These are phyloP conservation scores for Meira nashicola DNA, from an alignment of 1,284 basidiomycete species.

Conservation along the genomic window DNA sequence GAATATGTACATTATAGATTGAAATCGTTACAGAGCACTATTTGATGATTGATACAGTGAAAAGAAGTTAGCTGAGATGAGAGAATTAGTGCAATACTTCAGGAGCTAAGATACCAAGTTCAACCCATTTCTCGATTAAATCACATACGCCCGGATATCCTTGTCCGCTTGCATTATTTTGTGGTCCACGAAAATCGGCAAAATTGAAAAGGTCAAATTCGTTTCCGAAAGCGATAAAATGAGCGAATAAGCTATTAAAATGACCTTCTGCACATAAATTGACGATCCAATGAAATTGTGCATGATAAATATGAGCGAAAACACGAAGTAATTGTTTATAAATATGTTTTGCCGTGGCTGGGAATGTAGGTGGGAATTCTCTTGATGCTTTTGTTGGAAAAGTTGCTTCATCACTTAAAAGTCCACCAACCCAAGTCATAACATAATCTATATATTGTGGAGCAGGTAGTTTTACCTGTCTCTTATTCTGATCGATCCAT, in stretches of 20 bases:
- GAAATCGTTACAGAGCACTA: not conserved
- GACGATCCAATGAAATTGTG: constrained; percentile 82
- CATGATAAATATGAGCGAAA: constrained; percentile 95
- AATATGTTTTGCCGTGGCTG: constrained; percentile 87
- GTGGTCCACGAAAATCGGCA: constrained; percentile 65
- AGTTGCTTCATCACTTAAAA: constrained; percentile 82
- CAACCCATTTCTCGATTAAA: constrained; percentile 83
- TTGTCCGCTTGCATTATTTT: constrained; percentile 27
- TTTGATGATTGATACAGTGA: not conserved
- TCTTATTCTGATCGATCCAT: constrained; percentile 82
- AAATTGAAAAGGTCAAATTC: constrained; percentile 74
- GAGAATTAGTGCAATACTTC: constrained; percentile 22
- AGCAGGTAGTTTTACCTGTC: constrained; percentile 85
- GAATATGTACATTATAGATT: not conserved
- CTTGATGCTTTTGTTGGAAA: constrained; percentile 98
- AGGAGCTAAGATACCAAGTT: constrained; percentile 67
- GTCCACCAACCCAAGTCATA: constrained; percentile 95
- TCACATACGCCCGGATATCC: constrained; percentile 65
- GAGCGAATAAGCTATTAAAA: constrained; percentile 96
- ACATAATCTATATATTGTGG: constrained; percentile 98
- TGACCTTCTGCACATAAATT: constrained; percentile 93
- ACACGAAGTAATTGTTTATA: constrained; percentile 94
- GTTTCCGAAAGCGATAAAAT: constrained; percentile 81
- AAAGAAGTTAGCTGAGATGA: not conserved
- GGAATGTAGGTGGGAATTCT: constrained; percentile 83